Evolutionary conservation across 2,329 filamentous ascomycete species (phyloP), one percentile per base, ranked within the genome.

Genomic region (Lachnellula suecica): DNA sequence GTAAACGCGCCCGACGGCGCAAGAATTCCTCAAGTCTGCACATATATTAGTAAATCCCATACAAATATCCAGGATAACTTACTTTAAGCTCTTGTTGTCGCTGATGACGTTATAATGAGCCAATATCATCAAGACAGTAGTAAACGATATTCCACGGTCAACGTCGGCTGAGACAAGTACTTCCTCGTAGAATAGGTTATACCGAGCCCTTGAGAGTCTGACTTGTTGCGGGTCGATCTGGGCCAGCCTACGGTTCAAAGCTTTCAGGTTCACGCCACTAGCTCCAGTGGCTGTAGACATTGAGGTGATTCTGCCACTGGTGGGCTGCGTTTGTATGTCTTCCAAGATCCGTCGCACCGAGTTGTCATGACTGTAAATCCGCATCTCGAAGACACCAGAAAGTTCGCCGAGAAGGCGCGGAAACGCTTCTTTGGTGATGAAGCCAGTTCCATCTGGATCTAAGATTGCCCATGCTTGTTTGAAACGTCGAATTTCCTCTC

Each of bases 21-120:
- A 99, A 73, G 70, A 96, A 99, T 68, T 99, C 94, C 65, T 99
- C 94, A 2, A 99, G 81, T 56, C 90, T 91, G 35, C 22, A 48
- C 41, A 13, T 37, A 51, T 31, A 51, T 53, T 24, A 25, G 65
- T 75, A 65, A 71, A 64, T 47, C 24, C 4, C n/a, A 10, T 23
- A 15, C 13, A 45, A 49, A 44, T 4, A 11, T 25, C 19, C 42
- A 54, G 35, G 24, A 8, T 15, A 22, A 71, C 75, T 67, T 74
- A 89, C 86, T 82, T 87, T 66, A 99, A 75, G 71, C 91, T 96
- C 78, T 97, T 97, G 75, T 88, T 97, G 71, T 99, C 94, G 61
- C 87, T 96, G 69, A 99, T 99, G 66, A 99, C 91, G 66, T 97
- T 99, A 78, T 99, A 96, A 71, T 99, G 94, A 29, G 95, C 93